Evolutionary conservation across 441 rosid species (phyloP), one percentile per base, ranked within the genome.

Genomic region (Omphalea diandra): DNA sequence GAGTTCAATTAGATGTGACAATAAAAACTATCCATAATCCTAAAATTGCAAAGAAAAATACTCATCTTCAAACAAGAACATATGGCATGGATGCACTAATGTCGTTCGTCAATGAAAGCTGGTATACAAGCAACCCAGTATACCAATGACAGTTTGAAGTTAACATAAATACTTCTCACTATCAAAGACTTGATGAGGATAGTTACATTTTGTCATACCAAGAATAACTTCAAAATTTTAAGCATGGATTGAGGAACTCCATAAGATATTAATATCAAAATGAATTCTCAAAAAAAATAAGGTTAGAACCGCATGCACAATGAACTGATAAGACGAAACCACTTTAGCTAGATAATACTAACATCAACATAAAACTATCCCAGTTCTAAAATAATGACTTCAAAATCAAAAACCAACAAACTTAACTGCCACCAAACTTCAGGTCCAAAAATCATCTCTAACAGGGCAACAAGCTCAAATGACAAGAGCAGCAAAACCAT

Each of bases 351-450:
- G 74, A 74, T 20, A 73, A 58, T 22, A 27, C 31, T 61, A 67
- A 56, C 41, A 71, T 77, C 44, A 72, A 71, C 73, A 76, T 41
- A 75, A 73, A 78, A 76, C 57, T 49, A 65, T 26, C 73, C 78
- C 61, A 73, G 67, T 67, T 79, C 78, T 52, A 63, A 71, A 58
- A 73, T 32, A 70, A 62, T 72, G 67, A 68, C 68, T 67, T 73
- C 63, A 73, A 80, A 77, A 76, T 36, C 49, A 69, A 81, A 79
- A 84, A 75, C 79, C 81, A 82, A 71, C 83, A 82, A 76, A 86
- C 86, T 86, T 86, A 86, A 90, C 89, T 84, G 88, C 87, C 80
- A 83, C 71, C 52, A 79, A 73, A 81, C 80, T 77, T 65, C 79
- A 73, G 80, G 80, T 79, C 84, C 56, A 73, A 78, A 80, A 84